Evolutionary conservation across 805 yeast species (phyloP).

Genomic region (Kodamaea laetipori): DNA sequence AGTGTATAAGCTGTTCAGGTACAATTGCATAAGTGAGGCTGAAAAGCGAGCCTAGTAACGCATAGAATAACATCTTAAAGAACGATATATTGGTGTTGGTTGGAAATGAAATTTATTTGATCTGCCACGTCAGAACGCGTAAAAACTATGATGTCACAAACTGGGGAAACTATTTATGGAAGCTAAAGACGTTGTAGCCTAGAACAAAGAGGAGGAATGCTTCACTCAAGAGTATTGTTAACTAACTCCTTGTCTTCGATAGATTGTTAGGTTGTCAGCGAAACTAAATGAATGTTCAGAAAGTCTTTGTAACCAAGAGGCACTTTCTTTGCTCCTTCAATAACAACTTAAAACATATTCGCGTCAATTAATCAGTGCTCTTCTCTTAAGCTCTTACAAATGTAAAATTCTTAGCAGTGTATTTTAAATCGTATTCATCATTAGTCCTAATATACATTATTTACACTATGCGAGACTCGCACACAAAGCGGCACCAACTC

Average conservation of each 20-base stretch:
- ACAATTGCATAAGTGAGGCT: conserved; percentile 1
- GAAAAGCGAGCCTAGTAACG: not conserved
- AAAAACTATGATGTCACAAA: not conserved
- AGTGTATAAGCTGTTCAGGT: conserved; percentile 6
- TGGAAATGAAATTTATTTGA: conserved; percentile 7
- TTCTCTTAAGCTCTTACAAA: too few relatives aligned
- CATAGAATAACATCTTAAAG: conserved; percentile 1
- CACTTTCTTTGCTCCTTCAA: too few relatives aligned
- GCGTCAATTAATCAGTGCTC: too few relatives aligned
- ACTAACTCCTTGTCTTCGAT: too few relatives aligned
- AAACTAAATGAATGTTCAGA: too few relatives aligned
- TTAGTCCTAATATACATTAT: conserved; percentile 4
- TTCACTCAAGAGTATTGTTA: too few relatives aligned
- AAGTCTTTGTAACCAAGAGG: too few relatives aligned
- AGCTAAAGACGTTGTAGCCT: too few relatives aligned
- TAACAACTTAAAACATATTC: too few relatives aligned
- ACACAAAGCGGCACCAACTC: conserved; percentile 96
- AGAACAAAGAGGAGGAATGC: too few relatives aligned
- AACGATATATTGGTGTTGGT: not conserved
- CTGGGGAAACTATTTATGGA: not conserved
- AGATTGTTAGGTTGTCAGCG: too few relatives aligned
- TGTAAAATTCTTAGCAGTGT: too few relatives aligned
- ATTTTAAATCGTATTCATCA: not conserved
- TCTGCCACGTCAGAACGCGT: conserved; percentile 13
- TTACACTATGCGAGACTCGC: conserved; percentile 46